Percentiles rank a stretch among this genome's conserved stretches.
Evolutionary conservation across 2,329 filamentous ascomycete species (phyloP).

Genomic region (Pyrenophora graminea): DNA sequence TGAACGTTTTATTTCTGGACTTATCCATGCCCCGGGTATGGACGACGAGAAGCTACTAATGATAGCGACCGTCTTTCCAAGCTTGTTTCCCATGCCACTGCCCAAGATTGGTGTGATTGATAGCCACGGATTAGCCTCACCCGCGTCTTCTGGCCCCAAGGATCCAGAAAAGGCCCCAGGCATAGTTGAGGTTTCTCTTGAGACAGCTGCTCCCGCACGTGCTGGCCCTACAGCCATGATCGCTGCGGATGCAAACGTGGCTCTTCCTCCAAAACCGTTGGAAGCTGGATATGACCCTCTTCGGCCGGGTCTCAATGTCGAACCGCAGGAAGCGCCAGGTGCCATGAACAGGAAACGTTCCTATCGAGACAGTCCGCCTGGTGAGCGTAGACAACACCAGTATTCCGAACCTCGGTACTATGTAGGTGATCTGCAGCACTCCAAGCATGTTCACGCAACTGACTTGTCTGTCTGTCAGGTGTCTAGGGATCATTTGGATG

Average conservation of each 20-base stretch:
- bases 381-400: conserved; percentile 35
- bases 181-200: conserved; percentile 21
- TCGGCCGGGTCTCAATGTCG: conserved; percentile 40
- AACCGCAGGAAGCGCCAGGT: conserved; percentile 20
- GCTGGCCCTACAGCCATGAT: conserved; percentile 26
- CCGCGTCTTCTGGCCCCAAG: conserved; percentile 37
- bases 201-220: conserved; percentile 20
- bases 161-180: conserved; percentile 33
- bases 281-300: conserved; percentile 57
- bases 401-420: conserved; percentile 41
- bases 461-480: conserved; percentile 26
- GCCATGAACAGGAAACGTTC: conserved; percentile 27
- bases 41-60: conserved; percentile 59
- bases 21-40: conserved; percentile 60
- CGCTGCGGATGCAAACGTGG: conserved; percentile 34
- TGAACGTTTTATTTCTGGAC: conserved; percentile 52
- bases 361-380: conserved; percentile 30
- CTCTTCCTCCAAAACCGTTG: conserved; percentile 39
- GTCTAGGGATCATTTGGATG: conserved; percentile 35
- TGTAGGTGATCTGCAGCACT: conserved; percentile 32
- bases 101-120: conserved; percentile 49
- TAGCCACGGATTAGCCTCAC: conserved; percentile 30
- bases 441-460: conserved; percentile 16
- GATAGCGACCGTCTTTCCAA: conserved; percentile 57
- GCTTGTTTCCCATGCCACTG: conserved; percentile 49